Conservation (phyloP, 805 yeast species). For the Teunomyces pallodes region DNA sequence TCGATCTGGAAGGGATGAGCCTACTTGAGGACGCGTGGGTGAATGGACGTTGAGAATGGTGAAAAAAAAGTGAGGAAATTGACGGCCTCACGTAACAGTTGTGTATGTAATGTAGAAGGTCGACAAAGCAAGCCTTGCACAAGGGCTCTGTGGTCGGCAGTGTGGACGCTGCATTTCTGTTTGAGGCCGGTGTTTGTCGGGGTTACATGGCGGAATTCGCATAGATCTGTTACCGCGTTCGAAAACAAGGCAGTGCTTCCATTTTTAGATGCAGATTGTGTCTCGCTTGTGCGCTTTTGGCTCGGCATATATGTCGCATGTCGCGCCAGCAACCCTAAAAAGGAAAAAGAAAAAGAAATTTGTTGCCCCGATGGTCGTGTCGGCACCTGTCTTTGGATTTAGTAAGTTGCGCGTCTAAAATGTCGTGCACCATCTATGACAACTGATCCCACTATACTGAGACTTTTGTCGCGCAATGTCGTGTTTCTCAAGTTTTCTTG, state of each 20-base stretch:
- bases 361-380: too few species aligned
- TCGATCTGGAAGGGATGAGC: not conserved
- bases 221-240: not conserved
- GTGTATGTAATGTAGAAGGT: not conserved
- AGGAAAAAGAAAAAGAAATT: too few species aligned
- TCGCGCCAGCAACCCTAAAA: not conserved
- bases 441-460: too few species aligned
- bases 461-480: too few species aligned
- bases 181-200: not conserved
- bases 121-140: too few species aligned
- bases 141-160: not conserved
- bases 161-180: not conserved
- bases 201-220: not conserved
- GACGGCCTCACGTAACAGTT: not conserved
- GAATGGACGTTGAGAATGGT: not conserved
- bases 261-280: not conserved
- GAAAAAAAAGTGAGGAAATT: not conserved
- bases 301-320: not conserved
- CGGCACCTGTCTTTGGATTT: too few species aligned
- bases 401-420: too few species aligned
- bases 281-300: too few species aligned
- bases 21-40: not conserved
- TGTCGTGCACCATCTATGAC: too few species aligned
- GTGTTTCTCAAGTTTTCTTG: too few species aligned
- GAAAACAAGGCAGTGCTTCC: not conserved